These are phyloP conservation scores for Nannochloropsis gaditana DNA, from an alignment of 108 stramenopile genomes.

Conservation along the genomic window DNA sequence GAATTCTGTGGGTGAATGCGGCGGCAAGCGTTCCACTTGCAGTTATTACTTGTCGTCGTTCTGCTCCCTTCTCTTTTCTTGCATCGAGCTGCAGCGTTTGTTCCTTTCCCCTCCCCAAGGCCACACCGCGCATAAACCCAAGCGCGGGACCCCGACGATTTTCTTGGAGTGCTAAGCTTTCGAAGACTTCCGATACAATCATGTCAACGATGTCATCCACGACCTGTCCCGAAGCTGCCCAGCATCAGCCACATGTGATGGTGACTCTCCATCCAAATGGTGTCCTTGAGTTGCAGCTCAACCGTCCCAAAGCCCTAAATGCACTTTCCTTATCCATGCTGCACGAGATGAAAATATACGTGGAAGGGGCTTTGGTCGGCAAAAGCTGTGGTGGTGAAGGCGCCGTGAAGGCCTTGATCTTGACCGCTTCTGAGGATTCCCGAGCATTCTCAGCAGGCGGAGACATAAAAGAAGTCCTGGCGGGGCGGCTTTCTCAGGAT, in stretches of 20 bases:
- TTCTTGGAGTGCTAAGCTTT: too few species aligned
- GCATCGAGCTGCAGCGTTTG: too few species aligned
- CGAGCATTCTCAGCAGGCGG: conserved; percentile 14
- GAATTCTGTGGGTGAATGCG: too few species aligned
- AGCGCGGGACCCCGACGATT: too few species aligned
- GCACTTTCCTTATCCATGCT: background rate
- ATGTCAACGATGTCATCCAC: background rate
- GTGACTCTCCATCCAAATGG: background rate
- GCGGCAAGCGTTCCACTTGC: too few species aligned
- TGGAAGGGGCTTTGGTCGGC: background rate
- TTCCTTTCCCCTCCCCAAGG: too few species aligned
- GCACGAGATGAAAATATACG: background rate
- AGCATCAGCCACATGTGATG: background rate
- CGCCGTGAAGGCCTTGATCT: background rate
- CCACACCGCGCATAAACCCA: too few species aligned
- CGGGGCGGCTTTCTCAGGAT: background rate
- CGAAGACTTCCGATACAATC: background rate
- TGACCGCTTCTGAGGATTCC: background rate
- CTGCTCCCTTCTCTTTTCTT: too few species aligned
- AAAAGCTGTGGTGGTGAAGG: background rate
- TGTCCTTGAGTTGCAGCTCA: conserved; percentile 3
- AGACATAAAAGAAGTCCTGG: conserved; percentile 1
- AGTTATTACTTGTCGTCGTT: too few species aligned
- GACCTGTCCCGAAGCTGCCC: background rate
- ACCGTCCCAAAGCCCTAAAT: conserved; percentile 12